Conservation (phyloP, 2,329 filamentous ascomycete genomes). For the Talaromyces verruculosus region DNA sequence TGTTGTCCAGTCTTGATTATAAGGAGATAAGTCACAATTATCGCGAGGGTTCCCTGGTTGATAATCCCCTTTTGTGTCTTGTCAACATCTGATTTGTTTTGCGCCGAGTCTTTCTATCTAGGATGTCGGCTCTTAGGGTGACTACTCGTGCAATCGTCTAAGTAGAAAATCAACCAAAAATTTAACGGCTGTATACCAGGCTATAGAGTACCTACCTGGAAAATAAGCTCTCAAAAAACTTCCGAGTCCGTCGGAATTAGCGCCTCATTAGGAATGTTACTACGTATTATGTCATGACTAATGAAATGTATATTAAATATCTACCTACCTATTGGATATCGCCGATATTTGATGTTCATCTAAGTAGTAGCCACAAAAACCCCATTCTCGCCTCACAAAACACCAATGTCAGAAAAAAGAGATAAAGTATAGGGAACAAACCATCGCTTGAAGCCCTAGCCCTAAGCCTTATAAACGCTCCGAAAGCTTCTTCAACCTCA, state of each 20-base stretch:
- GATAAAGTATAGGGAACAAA: background rate
- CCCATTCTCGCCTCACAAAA: background rate
- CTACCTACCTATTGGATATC: too few species aligned
- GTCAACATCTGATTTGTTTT: background rate
- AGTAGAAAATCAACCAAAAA: background rate
- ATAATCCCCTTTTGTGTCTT: conserved; percentile 15
- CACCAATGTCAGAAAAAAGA: background rate
- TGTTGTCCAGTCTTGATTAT: conserved; percentile 7
- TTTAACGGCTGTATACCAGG: too few species aligned
- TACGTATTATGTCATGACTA: background rate
- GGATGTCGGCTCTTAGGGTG: too few species aligned
- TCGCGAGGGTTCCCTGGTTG: conserved; percentile 10
- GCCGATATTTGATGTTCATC: background rate
- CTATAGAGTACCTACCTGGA: too few species aligned
- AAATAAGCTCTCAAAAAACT: background rate
- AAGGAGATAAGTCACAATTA: conserved; percentile 15
- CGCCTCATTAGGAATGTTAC: background rate
- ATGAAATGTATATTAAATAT: too few species aligned
- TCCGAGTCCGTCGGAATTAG: background rate
- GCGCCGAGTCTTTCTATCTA: background rate
- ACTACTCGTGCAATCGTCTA: background rate
- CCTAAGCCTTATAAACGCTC: too few species aligned
- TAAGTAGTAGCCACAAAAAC: background rate
- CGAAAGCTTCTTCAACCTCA: background rate
- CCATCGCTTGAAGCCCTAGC: background rate